Evolutionary conservation across 2,329 filamentous ascomycete genomes (phyloP).

Genomic region (Cercospora nicotianae): DNA sequence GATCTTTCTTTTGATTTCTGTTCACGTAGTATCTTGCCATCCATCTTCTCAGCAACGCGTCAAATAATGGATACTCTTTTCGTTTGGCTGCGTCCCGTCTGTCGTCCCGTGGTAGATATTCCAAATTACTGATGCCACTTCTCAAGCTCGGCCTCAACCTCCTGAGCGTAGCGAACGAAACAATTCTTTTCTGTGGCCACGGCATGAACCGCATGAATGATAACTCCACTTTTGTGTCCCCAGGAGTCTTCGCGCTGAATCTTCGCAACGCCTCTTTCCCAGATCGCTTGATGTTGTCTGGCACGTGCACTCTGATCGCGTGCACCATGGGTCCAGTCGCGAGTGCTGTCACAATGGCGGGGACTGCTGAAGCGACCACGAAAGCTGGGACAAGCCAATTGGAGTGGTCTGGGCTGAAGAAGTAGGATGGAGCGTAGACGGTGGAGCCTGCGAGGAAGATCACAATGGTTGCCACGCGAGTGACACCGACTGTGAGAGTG

Average conservation of each 20-base stretch:
- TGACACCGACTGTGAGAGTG: slow-evolving; percentile 66
- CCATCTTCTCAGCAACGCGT: slow-evolving; percentile 19
- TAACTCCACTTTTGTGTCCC: slow-evolving; percentile 42
- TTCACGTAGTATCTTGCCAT: slow-evolving; percentile 32
- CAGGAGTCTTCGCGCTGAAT: slow-evolving; percentile 50
- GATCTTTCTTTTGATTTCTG: slow-evolving; percentile 23
- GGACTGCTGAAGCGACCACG: slow-evolving; percentile 60
- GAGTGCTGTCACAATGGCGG: slow-evolving; percentile 64
- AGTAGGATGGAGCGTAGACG: slow-evolving; percentile 62
- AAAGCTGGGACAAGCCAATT: slow-evolving; percentile 45
- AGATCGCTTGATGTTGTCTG: slow-evolving; percentile 63
- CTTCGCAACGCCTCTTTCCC: slow-evolving; percentile 51
- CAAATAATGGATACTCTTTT: background rate
- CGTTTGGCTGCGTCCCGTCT: background rate
- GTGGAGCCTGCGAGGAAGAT: slow-evolving; percentile 63
- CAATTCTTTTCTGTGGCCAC: slow-evolving; percentile 36
- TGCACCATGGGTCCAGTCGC: slow-evolving; percentile 70
- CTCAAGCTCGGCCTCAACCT: slow-evolving; percentile 23
- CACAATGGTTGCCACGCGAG: slow-evolving; percentile 71
- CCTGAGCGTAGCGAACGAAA: slow-evolving; percentile 33
- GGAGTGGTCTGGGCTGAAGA: slow-evolving; percentile 44
- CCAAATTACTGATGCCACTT: slow-evolving; percentile 34
- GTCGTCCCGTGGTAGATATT: slow-evolving; percentile 29
- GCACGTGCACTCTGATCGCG: slow-evolving; percentile 69
- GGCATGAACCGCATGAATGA: slow-evolving; percentile 46